These are phyloP conservation scores for Termitomyces sp. DNA, from an alignment of 768 basidiomycete genomes.

Conservation along the genomic window DNA sequence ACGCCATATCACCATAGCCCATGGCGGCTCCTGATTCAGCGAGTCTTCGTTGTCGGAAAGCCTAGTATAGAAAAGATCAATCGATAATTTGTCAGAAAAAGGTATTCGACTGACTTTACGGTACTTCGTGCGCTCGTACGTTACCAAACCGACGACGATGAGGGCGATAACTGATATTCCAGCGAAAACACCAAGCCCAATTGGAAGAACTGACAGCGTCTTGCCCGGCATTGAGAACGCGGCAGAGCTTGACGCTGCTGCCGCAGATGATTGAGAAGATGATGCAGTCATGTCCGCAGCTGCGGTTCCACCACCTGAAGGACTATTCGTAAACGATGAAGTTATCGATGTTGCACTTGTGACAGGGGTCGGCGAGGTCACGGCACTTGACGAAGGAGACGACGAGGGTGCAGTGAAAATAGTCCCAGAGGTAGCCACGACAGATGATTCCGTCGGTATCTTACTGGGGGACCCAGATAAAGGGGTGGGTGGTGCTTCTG, in stretches of 20 bases:
- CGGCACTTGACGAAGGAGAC: neutral
- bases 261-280: constrained; percentile 2
- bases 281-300: constrained; percentile 11
- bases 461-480: too few species aligned
- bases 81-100: neutral
- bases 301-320: constrained; percentile 10
- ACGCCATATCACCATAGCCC: constrained; percentile 57
- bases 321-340: constrained; percentile 3
- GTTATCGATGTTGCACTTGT: neutral
- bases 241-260: constrained; percentile 29
- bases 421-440: too few species aligned
- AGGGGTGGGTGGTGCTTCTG: neutral
- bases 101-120: constrained; percentile 53
- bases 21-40: constrained; percentile 53
- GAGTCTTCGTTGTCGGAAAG: constrained; percentile 69
- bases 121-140: constrained; percentile 83
- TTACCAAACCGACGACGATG: constrained; percentile 77
- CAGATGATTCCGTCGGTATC: too few species aligned
- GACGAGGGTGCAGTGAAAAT: neutral
- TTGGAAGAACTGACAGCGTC: constrained; percentile 67
- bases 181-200: constrained; percentile 79
- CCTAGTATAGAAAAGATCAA: constrained; percentile 30
- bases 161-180: constrained; percentile 82
- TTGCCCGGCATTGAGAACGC: constrained; percentile 68
- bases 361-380: neutral